Evolutionary conservation across 192 early-diverging fungal genomes (phyloP).

Genomic region (Chytriomyces confervae): DNA sequence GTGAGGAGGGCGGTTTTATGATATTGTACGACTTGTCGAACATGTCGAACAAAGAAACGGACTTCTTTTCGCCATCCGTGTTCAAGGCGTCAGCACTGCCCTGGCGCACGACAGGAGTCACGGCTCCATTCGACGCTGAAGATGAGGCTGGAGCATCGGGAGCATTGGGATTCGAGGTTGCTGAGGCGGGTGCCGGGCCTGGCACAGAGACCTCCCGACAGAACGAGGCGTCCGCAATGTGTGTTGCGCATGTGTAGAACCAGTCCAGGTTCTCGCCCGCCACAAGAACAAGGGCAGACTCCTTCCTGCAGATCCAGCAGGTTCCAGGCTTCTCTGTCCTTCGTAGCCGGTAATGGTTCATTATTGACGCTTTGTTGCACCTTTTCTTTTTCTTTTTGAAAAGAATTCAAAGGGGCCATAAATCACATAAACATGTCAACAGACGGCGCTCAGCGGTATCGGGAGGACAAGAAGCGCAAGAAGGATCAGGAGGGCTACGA

Average conservation of each 20-base stretch:
- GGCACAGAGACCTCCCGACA: not conserved
- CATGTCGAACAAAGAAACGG: constrained; percentile 9
- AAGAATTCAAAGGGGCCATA: not conserved
- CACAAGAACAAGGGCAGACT: constrained; percentile 12
- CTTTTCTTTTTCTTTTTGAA: constrained; percentile 20
- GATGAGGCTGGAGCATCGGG: not conserved
- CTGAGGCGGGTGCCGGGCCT: not conserved
- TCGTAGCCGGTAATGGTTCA: constrained; percentile 31
- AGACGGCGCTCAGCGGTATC: constrained; percentile 20
- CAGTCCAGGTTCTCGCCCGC: constrained; percentile 33
- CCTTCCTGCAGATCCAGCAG: constrained; percentile 30
- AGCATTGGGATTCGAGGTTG: not conserved
- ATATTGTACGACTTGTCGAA: constrained; percentile 13
- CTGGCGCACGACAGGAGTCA: too few relatives aligned
- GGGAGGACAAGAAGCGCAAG: constrained; percentile 14
- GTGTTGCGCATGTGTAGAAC: constrained; percentile 33
- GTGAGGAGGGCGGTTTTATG: constrained; percentile 11
- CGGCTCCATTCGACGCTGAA: not conserved
- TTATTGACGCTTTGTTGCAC: constrained; percentile 1
- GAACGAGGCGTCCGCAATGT: constrained; percentile 27
- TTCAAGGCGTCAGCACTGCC: not conserved
- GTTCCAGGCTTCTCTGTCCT: constrained; percentile 28
- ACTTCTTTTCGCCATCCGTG: not conserved
- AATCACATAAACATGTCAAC: not conserved
- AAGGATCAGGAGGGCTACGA: constrained; percentile 22